These are phyloP conservation scores for Hysterangium stoloniferum DNA, from an alignment of 768 basidiomycete genomes.

Conservation along the genomic window DNA sequence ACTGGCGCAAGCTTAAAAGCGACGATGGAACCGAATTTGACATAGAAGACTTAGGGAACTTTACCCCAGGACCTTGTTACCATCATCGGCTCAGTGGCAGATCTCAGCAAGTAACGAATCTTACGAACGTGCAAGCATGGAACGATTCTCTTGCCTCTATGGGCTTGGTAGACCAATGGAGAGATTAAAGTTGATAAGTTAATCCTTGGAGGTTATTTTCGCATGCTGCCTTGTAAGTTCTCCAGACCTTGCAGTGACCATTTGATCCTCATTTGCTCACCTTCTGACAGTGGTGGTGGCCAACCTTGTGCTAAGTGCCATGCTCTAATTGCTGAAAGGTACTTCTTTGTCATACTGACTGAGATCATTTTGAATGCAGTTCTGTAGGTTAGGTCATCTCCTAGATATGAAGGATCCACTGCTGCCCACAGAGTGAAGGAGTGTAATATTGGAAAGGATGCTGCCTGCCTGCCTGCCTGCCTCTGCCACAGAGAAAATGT, in stretches of 20 bases:
- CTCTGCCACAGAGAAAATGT: slow-evolving; percentile 27
- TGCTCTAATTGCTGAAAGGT: slow-evolving; percentile 29
- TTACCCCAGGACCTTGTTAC: slow-evolving; percentile 83
- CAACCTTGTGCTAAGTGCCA: slow-evolving; percentile 35
- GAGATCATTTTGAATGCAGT: slow-evolving; percentile 27
- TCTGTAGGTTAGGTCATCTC: slow-evolving; percentile 5
- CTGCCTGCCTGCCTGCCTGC: slow-evolving; percentile 21
- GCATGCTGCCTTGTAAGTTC: slow-evolving; percentile 15
- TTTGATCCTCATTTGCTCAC: slow-evolving; percentile 17
- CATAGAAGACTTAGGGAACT: slow-evolving; percentile 84
- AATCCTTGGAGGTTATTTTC: slow-evolving; percentile 45
- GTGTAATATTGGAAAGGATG: slow-evolving; percentile 23
- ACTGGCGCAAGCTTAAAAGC: slow-evolving; percentile 73
- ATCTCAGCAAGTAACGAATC: slow-evolving; percentile 58
- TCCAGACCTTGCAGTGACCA: slow-evolving; percentile 26
- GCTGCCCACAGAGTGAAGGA: slow-evolving; percentile 31
- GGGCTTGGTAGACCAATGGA: slow-evolving; percentile 77
- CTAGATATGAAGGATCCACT: slow-evolving; percentile 19
- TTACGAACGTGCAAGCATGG: slow-evolving; percentile 59
- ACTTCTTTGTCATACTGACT: slow-evolving; percentile 21
- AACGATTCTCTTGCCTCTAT: slow-evolving; percentile 78
- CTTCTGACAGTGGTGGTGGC: slow-evolving; percentile 24
- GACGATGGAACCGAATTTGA: slow-evolving; percentile 85
- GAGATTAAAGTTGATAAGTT: slow-evolving; percentile 79
- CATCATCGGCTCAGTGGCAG: slow-evolving; percentile 66